A percentile compares a stretch with the other conserved stretches of the same genome.
These are phyloP conservation scores for Coniferiporia weirii DNA, from an alignment of 1,284 basidiomycete genomes.

Conservation along the genomic window DNA sequence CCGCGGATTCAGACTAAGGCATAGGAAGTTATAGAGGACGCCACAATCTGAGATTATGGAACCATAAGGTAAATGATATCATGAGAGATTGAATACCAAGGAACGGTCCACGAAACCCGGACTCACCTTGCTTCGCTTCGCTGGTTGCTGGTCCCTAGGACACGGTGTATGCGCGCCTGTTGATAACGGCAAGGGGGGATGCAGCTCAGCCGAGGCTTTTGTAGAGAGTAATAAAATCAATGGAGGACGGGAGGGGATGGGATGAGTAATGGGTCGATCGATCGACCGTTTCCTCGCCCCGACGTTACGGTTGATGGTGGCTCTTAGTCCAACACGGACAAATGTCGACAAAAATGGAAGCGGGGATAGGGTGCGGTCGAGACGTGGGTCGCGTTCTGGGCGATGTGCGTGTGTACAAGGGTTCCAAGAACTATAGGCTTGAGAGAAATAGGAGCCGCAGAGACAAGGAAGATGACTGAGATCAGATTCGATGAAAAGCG, in stretches of 20 bases:
- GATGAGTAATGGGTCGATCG: background rate
- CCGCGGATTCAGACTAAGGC: background rate
- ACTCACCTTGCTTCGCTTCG: background rate
- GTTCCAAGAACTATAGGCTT: background rate
- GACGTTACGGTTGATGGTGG: background rate
- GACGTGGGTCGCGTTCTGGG: too few species aligned
- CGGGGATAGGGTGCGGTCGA: too few species aligned
- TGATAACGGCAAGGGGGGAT: background rate
- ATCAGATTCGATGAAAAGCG: background rate
- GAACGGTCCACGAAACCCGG: background rate
- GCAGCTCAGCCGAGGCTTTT: background rate
- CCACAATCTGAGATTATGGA: background rate
- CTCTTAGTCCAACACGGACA: too few species aligned
- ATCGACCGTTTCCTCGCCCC: background rate
- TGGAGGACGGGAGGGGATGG: background rate
- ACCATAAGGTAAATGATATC: background rate
- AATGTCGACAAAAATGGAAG: too few species aligned
- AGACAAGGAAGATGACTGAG: background rate
- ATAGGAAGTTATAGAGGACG: background rate
- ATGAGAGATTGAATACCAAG: background rate
- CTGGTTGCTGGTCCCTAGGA: background rate
- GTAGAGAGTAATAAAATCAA: background rate
- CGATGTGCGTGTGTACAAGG: background rate
- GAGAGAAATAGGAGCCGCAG: background rate
- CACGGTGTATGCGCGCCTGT: background rate